phyloP scores from a whole-genome alignment of 208 protist species.

The Porcisia hertigi region DNA sequence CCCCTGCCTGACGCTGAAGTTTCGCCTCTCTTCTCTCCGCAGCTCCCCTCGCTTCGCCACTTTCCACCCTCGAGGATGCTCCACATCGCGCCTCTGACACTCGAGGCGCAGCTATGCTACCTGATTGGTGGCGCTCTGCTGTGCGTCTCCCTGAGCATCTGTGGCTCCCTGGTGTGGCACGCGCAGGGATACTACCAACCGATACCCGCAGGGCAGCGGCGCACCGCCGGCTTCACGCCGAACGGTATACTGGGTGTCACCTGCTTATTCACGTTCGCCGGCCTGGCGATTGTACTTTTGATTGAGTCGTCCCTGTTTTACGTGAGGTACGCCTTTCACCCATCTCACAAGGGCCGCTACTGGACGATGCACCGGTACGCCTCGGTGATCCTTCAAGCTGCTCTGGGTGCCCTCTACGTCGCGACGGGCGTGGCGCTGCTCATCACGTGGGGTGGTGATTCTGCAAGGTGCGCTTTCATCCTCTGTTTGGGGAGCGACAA shows the following conservation, averaged over 20 bases:
- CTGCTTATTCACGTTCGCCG: slow-evolving; percentile 16
- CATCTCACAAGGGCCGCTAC: slow-evolving; percentile 11
- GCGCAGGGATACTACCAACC: slow-evolving; percentile 5
- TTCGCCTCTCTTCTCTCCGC: neutral
- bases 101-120: slow-evolving; percentile 22
- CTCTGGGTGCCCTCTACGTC: slow-evolving; percentile 17
- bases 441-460: slow-evolving; percentile 6
- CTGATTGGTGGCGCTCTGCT: slow-evolving; percentile 3
- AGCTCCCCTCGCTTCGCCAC: neutral
- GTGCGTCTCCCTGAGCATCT: neutral
- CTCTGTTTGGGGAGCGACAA: slow-evolving; percentile 25
- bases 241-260: slow-evolving; percentile 11
- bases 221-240: neutral
- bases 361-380: slow-evolving; percentile 22
- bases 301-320: slow-evolving; percentile 19
- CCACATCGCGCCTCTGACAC: slow-evolving; percentile 22
- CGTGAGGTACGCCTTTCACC: slow-evolving; percentile 23
- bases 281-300: slow-evolving; percentile 16
- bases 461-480: slow-evolving; percentile 15
- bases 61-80: neutral
- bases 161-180: slow-evolving; percentile 10
- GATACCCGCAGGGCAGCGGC: neutral
- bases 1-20: neutral
- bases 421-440: slow-evolving; percentile 11
- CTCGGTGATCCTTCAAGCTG: slow-evolving; percentile 10